Evolutionary conservation across 1,284 basidiomycete species (phyloP), one percentile per base, ranked within the genome.

Genomic region (Ustilago tritici): DNA sequence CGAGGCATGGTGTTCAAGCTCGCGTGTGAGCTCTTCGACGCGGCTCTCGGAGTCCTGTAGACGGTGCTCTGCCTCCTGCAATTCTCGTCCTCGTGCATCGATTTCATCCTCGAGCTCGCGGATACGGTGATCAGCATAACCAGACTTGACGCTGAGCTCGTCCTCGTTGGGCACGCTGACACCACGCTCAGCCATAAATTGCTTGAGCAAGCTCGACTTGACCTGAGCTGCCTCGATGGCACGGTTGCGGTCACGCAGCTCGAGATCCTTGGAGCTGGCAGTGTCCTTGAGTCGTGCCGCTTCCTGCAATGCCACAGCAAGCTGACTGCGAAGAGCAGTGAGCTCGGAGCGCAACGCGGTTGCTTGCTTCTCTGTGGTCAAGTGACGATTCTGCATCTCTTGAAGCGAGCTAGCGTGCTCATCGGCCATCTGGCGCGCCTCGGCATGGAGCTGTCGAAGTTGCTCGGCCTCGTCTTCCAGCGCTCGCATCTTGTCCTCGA

Each of bases 101-200:
- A 85, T 67, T 67, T 85, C 84, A 56, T 82, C 79, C 65, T 84
- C 80, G 32, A 85, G 75, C 70, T 84, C 81, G 49, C 71, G 72
- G 19, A 83, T 77, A 32, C 79, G 78, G 14, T 75, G 77, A 52
- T 83, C 81, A 17, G 82, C 79, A 38, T 73, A 71, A 35, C 78
- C 79, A 28, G 76, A 67, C 66, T 82, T 82, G 60, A 72, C 66
- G 43, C 75, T 78, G 17, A 85, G 76, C 67, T 78, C 80, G 38
- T 85, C 84, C 66, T 85, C 84, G 63, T 78, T 79, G 17, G 84
- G 84, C 49, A 85, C 70, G 52, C 65, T 70, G 41, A 85, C 61
- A 8, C 82, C 79, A 36, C 94, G 92, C 83, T 99, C 97, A 49
- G 92, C 91, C 61, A 98, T 90, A 83, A 97, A 92, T 82, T 91